These are phyloP conservation scores for Malus sylvestris DNA, from an alignment of 306 rosid genomes.

Conservation along the genomic window DNA sequence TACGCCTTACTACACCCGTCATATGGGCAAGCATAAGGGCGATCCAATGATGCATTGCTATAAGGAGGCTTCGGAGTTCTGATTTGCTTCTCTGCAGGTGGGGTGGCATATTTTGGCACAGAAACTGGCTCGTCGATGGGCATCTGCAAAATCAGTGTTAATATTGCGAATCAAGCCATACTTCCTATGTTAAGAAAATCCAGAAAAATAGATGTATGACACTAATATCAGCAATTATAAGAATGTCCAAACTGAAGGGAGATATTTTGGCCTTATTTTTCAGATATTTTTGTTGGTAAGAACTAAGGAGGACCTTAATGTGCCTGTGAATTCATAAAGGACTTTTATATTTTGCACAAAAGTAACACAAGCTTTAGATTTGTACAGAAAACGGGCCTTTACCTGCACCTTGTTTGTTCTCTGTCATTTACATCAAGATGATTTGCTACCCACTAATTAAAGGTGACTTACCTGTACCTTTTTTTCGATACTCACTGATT, in stretches of 20 bases:
- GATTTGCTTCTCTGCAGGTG: conserved; percentile 60
- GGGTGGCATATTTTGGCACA: conserved; percentile 50
- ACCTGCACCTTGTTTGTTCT: neutral
- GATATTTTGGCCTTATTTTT: neutral
- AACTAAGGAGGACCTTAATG: neutral
- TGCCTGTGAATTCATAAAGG: neutral
- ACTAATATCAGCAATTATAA: neutral
- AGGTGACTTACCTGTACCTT: neutral
- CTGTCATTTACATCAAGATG: too few relatives aligned
- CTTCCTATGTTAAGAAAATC: neutral
- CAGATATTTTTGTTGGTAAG: neutral
- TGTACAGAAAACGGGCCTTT: neutral
- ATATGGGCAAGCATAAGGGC: conserved; percentile 86
- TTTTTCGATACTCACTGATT: neutral
- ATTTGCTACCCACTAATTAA: too few relatives aligned
- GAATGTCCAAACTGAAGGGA: neutral
- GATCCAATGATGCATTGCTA: conserved; percentile 85
- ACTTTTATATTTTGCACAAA: neutral
- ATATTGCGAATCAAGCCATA: neutral
- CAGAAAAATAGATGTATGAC: neutral
- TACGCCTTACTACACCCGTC: conserved; percentile 92
- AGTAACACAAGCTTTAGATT: neutral
- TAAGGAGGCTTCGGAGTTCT: conserved; percentile 57
- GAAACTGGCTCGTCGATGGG: conserved; percentile 32
- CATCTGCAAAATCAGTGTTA: conserved; percentile 33